Conservation (phyloP, 2,329 filamentous ascomycete species). For the Dryadomyces sulphureus region DNA sequence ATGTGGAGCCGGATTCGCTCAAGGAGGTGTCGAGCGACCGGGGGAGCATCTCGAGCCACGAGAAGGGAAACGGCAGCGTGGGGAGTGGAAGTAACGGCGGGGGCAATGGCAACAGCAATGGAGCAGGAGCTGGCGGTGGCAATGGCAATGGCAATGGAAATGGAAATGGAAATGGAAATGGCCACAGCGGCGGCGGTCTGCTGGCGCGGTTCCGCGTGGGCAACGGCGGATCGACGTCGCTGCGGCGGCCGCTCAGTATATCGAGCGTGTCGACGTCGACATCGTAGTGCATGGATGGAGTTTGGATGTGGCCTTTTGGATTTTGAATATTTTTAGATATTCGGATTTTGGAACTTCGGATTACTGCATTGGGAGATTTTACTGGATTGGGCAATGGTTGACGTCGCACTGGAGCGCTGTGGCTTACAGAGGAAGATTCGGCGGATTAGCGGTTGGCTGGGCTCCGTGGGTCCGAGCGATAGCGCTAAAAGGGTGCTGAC, state of each 20-base stretch:
- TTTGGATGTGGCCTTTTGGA: background rate
- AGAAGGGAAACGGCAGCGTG: background rate
- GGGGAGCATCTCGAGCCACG: conserved; percentile 2
- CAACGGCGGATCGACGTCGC: background rate
- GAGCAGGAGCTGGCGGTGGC: too few relatives aligned
- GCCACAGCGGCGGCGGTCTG: conserved; percentile 4
- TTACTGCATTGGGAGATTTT: background rate
- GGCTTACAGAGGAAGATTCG: too few relatives aligned
- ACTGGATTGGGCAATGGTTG: background rate
- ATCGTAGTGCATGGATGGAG: conserved; percentile 4
- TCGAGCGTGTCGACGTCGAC: conserved; percentile 8
- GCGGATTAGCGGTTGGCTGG: too few relatives aligned
- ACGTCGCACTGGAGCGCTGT: too few relatives aligned
- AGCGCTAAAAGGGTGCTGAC: background rate
- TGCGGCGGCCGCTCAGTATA: conserved; percentile 7
- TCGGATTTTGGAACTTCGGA: background rate
- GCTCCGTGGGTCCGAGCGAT: background rate
- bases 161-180: conserved; percentile 4
- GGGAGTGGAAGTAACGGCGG: background rate
- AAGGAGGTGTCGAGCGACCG: conserved; percentile 18
- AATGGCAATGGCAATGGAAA: conserved; percentile 4
- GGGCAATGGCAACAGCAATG: background rate
- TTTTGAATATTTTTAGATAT: background rate
- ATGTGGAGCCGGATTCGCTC: conserved; percentile 31
- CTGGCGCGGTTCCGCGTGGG: conserved; percentile 7